A percentile compares a stretch with the other conserved stretches of the same genome.
These are phyloP conservation scores for Tetrahymena elliotti DNA, from an alignment of 73 alveolate species.

Conservation along the genomic window DNA sequence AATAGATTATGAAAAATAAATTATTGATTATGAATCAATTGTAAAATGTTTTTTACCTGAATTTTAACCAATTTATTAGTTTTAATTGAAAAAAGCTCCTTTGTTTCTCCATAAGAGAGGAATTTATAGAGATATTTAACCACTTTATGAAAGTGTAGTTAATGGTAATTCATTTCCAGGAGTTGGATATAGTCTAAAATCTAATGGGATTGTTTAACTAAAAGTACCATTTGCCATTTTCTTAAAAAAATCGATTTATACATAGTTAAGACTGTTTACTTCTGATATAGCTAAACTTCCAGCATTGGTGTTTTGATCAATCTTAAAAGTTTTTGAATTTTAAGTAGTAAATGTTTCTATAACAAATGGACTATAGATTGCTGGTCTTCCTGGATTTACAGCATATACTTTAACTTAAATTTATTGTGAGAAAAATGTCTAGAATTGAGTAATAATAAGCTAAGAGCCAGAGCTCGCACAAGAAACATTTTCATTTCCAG, in stretches of 20 bases:
- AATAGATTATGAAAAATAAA: background rate
- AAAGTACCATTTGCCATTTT: conserved; percentile 14
- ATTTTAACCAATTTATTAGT: background rate
- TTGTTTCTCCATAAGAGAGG: conserved; percentile 31
- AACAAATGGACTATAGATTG: background rate
- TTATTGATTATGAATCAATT: background rate
- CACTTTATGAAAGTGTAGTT: conserved; percentile 2
- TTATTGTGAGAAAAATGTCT: conserved; percentile 1
- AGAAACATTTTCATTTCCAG: conserved; percentile 8
- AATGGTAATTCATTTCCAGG: conserved; percentile 15
- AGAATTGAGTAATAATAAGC: conserved; percentile 6
- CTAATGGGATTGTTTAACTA: conserved; percentile 5
- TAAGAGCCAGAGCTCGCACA: conserved; percentile 13
- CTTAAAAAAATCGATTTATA: conserved; percentile 18
- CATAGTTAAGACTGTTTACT: conserved; percentile 17
- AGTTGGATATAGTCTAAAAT: conserved; percentile 15
- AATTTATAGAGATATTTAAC: conserved; percentile 1
- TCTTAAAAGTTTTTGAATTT: background rate
- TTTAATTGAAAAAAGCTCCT: background rate
- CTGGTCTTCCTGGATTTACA: conserved; percentile 13
- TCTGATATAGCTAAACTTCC: conserved; percentile 14
- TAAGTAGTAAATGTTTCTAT: conserved; percentile 6
- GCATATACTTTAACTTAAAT: conserved; percentile 23
- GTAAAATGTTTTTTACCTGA: conserved; percentile 12
- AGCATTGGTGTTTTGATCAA: conserved; percentile 11